Base-by-base conservation (phyloP, 441 rosid genomes). In the Hura crepitans region DNA sequence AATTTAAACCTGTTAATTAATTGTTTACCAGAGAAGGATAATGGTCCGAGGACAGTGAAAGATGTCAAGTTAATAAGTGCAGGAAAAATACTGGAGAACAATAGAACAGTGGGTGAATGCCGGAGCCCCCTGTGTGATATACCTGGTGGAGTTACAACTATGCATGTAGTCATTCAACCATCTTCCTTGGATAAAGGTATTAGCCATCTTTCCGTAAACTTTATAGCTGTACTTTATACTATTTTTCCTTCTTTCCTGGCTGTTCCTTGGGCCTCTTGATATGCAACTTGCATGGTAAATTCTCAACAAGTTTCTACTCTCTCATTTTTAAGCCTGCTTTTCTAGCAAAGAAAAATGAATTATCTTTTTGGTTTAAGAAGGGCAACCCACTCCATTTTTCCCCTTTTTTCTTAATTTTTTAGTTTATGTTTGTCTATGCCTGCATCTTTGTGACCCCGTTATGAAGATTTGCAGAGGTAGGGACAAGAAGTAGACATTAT, bases 151-250 rank as follows among this genome's bases (percentile, higher is more conserved):
- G 92, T 95, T 65, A 92, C 93, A 68, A 95, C 99, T 49, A 95
- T 95, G 97, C 99, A 92, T 25, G 97, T 95, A 25, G 85, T 95
- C 75, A 88, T 95, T 82, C 97, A 95, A 80, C 93, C 93, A 53
- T 89, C 92, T 7, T 23, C 90, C 20, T 6, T 47, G 11, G 95
- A 86, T 37, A 92, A 87, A 85, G 97, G 97, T 95, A 81, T 62
- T 14, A 54, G 9, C 33, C 42, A 45, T 46, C 22, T 65, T 71
- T 25, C 65, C 39, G 10, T 4, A 51, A 63, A 56, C 14, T 56
- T 28, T 27, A 45, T 57, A 17, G 56, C 25, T 68, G 14, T 23
- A 50, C 14, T 62, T 35, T 27, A 64, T 60, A 31, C 67, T 61
- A 2, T n/a, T 42, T 3, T 49, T 18, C 42, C 71, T 58, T 54